phyloP scores from a whole-genome alignment of 768 basidiomycete species.

The Galerina sulciceps region DNA sequence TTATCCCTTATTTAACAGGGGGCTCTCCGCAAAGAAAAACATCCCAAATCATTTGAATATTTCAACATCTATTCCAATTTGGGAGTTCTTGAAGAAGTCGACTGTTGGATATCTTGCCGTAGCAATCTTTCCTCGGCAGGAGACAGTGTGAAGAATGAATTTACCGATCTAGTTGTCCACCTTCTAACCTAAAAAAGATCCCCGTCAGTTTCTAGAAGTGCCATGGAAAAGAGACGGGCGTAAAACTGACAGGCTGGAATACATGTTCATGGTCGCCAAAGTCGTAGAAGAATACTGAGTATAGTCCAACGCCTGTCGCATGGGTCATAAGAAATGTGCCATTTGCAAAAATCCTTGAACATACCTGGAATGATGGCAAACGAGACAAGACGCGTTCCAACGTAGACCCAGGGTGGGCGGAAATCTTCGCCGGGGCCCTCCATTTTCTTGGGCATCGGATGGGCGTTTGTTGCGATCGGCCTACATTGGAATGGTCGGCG shows the following conservation, averaged over 20 bases:
- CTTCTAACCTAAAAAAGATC: conserved; percentile 49
- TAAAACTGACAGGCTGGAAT: conserved; percentile 60
- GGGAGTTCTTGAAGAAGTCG: conserved; percentile 10
- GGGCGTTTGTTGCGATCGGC: conserved; percentile 4
- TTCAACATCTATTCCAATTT: too few relatives aligned
- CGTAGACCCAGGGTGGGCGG: conserved; percentile 66
- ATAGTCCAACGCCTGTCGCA: conserved; percentile 52
- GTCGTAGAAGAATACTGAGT: conserved; percentile 65
- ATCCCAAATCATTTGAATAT: too few relatives aligned
- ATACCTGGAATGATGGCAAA: conserved; percentile 62
- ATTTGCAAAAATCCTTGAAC: conserved; percentile 8
- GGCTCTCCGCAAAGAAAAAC: too few relatives aligned
- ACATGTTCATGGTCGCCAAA: conserved; percentile 76
- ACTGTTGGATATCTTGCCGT: conserved; percentile 13
- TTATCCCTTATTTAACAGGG: too few relatives aligned
- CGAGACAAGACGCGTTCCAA: conserved; percentile 51
- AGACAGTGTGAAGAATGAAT: conserved; percentile 60
- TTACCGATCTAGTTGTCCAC: conserved; percentile 55
- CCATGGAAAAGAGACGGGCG: neutral
- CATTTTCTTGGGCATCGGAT: conserved; percentile 14
- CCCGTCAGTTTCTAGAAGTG: neutral
- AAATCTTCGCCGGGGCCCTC: conserved; percentile 44
- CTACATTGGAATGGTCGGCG: conserved; percentile 3
- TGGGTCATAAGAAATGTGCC: neutral
- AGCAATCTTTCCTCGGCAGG: conserved; percentile 56